These are phyloP conservation scores for Aspergillus sp. DNA, from an alignment of 2,329 filamentous ascomycete species.

Conservation along the genomic window DNA sequence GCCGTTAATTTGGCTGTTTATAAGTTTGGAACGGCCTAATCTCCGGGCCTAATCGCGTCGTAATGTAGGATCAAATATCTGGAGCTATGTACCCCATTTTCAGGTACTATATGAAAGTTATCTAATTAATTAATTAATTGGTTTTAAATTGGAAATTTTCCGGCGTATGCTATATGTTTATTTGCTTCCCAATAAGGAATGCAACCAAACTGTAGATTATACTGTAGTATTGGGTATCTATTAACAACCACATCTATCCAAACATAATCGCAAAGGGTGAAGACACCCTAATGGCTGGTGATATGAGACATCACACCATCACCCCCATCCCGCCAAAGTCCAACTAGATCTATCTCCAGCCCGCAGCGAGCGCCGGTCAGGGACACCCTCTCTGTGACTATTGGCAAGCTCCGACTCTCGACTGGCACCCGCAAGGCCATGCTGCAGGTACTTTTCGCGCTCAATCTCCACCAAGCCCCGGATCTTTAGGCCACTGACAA, in stretches of 20 bases:
- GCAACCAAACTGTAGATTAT: not conserved
- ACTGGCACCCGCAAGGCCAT: constrained; percentile 48
- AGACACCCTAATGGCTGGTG: not conserved
- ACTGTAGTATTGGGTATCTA: constrained; percentile 6
- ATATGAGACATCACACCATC: constrained; percentile 9
- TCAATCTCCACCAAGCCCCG: constrained; percentile 64
- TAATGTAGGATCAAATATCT: not conserved
- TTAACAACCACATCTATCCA: not conserved
- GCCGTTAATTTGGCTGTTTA: constrained; percentile 46
- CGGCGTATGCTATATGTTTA: not conserved
- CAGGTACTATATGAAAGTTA: not conserved
- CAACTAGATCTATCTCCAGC: constrained; percentile 49
- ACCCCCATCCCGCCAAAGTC: constrained; percentile 50
- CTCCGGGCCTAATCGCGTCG: not conserved
- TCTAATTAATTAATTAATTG: not conserved
- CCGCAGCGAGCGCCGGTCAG: constrained; percentile 41
- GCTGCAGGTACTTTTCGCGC: constrained; percentile 59
- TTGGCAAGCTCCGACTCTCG: constrained; percentile 40
- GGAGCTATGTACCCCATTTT: not conserved
- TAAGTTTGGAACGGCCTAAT: constrained; percentile 42
- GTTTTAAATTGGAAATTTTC: not conserved
- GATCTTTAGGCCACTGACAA: constrained; percentile 59
- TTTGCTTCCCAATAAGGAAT: not conserved
- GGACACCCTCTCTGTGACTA: constrained; percentile 15
- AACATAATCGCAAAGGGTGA: not conserved